These are phyloP conservation scores for Calonectria henricotiae DNA, from an alignment of 2,329 filamentous ascomycete genomes.

Conservation along the genomic window DNA sequence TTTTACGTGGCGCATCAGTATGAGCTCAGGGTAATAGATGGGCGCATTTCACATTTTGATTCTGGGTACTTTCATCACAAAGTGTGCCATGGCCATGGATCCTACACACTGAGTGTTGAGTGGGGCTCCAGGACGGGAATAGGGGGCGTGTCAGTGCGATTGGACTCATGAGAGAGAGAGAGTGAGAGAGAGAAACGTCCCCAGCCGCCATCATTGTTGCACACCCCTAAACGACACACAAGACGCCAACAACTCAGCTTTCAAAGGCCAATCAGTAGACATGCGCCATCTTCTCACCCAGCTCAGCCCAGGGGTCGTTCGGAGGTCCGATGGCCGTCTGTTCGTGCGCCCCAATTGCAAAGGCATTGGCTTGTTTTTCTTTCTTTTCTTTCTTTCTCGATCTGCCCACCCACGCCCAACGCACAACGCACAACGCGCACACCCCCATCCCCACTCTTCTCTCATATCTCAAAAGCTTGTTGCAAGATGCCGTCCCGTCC, in stretches of 20 bases:
- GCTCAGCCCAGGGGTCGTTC: constrained; percentile 6
- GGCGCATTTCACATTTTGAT: neutral
- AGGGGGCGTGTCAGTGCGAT: constrained; percentile 18
- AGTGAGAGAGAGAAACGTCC: neutral
- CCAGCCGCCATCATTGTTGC: neutral
- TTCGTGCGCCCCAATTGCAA: constrained; percentile 2
- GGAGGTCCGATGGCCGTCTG: too few relatives aligned
- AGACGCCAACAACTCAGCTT: neutral
- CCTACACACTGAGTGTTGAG: neutral
- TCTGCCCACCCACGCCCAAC: neutral
- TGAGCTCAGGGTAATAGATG: neutral
- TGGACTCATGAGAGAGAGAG: neutral
- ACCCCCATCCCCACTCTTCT: constrained; percentile 19
- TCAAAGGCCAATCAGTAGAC: neutral
- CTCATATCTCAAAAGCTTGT: constrained; percentile 24
- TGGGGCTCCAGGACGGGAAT: neutral
- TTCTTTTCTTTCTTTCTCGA: neutral
- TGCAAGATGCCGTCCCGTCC: constrained; percentile 45
- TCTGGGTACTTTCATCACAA: neutral
- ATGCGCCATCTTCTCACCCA: neutral
- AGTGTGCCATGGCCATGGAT: constrained; percentile 34
- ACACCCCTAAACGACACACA: constrained; percentile 3
- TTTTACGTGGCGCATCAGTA: neutral
- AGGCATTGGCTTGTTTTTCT: neutral
- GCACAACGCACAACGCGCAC: neutral